Evolutionary conservation across 441 rosid genomes (phyloP).

Genomic region (Populus hybrid): DNA sequence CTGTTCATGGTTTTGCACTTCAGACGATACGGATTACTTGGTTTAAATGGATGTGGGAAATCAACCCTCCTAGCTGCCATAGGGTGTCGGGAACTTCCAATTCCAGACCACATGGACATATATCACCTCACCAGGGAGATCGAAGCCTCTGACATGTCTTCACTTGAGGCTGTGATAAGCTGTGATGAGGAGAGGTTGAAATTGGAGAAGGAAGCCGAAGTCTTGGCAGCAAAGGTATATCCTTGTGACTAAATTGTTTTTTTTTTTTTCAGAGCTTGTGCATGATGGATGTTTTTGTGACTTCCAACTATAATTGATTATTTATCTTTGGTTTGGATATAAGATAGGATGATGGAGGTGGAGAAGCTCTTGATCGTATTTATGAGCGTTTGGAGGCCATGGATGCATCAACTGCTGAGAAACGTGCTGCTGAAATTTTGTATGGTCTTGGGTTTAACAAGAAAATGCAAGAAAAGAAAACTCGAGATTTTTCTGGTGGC

Average conservation of each 20-base stretch:
- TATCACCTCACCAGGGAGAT: constrained; percentile 80
- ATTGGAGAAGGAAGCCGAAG: constrained; percentile 87
- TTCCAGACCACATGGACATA: constrained; percentile 95
- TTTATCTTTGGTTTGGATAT: not conserved
- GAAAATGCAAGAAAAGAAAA: constrained; percentile 85
- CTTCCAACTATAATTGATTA: not conserved
- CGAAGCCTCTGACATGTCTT: constrained; percentile 93
- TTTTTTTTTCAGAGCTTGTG: not conserved
- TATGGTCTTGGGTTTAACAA: constrained; percentile 90
- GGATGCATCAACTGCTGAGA: constrained; percentile 93
- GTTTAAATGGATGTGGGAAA: constrained; percentile 95
- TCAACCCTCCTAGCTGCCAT: constrained; percentile 85
- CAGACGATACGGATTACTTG: constrained; percentile 94
- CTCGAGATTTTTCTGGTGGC: constrained; percentile 94
- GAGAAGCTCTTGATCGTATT: constrained; percentile 77
- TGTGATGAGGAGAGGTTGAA: constrained; percentile 91
- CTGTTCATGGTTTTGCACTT: constrained; percentile 1
- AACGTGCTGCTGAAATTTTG: constrained; percentile 94
- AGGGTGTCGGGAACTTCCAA: constrained; percentile 82
- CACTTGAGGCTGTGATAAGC: constrained; percentile 77
- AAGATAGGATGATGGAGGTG: constrained; percentile 88
- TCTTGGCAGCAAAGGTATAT: constrained; percentile 57
- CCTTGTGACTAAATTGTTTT: not conserved
- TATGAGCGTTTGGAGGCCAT: constrained; percentile 89
- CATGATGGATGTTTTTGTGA: not conserved